Evolutionary conservation across 202 grass and related monocot genomes (phyloP).

Genomic region (Carex arenaria): DNA sequence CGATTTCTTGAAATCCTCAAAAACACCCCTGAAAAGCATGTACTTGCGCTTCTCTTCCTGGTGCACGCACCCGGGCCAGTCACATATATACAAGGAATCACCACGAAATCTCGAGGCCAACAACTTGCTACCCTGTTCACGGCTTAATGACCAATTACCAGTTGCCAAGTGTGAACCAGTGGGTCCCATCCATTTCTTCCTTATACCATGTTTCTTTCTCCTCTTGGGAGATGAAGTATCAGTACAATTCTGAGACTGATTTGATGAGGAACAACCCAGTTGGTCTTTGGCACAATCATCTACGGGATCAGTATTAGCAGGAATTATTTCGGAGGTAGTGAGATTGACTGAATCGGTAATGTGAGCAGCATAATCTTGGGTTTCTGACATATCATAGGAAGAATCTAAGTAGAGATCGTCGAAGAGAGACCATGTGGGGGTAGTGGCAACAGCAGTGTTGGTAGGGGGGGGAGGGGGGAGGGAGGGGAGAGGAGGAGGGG

Average conservation of each 20-base stretch:
- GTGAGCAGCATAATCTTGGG: not conserved
- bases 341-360: not conserved
- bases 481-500: not conserved
- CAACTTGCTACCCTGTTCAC: slow-evolving; percentile 85
- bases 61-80: slow-evolving; percentile 91
- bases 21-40: slow-evolving; percentile 94
- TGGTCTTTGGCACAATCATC: not conserved
- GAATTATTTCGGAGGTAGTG: slow-evolving; percentile 14
- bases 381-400: slow-evolving; percentile 66
- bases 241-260: not conserved
- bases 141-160: slow-evolving; percentile 64
- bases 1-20: slow-evolving; percentile 68
- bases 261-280: slow-evolving; percentile 2
- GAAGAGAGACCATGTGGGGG: slow-evolving; percentile 60
- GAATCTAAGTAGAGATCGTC: slow-evolving; percentile 88
- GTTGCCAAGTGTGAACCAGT: slow-evolving; percentile 60
- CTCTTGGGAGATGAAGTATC: slow-evolving; percentile 20
- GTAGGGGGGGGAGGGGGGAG: not conserved
- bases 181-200: slow-evolving; percentile 42
- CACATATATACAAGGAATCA: slow-evolving; percentile 86
- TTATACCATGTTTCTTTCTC: slow-evolving; percentile 26
- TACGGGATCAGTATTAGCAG: not conserved
- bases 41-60: slow-evolving; percentile 81
- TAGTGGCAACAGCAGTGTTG: not conserved
- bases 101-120: slow-evolving; percentile 78